These are phyloP conservation scores for Microdochium trichocladiopsis DNA, from an alignment of 2,329 filamentous ascomycete genomes.

Conservation along the genomic window DNA sequence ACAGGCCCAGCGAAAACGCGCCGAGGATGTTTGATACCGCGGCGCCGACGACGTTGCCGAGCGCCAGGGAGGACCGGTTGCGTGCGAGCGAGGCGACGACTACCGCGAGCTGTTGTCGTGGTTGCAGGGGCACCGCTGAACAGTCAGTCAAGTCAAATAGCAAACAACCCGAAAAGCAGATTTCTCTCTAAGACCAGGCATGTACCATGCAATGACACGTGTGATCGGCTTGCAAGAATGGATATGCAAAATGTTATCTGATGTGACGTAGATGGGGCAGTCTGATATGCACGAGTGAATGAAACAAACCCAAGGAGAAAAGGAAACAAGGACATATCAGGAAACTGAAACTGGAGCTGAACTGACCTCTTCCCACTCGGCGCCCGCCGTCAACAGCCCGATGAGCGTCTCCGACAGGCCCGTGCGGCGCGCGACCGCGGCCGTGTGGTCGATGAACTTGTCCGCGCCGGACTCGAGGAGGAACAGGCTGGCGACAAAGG, in stretches of 20 bases:
- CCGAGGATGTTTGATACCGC: slow-evolving; percentile 48
- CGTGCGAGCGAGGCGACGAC: slow-evolving; percentile 38
- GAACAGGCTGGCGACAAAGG: slow-evolving; percentile 36
- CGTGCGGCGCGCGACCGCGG: slow-evolving; percentile 33
- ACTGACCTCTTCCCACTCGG: slow-evolving; percentile 47
- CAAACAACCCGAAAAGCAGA: too few species aligned
- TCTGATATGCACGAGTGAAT: too few species aligned
- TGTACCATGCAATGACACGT: too few species aligned
- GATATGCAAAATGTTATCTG: too few species aligned
- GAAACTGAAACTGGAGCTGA: slow-evolving; percentile 1
- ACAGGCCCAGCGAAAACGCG: slow-evolving; percentile 44
- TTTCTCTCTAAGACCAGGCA: too few species aligned
- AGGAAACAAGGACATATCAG: not conserved
- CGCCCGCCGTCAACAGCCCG: slow-evolving; percentile 43
- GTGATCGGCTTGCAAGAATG: too few species aligned
- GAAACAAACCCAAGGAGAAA: too few species aligned
- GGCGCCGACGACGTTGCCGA: slow-evolving; percentile 49
- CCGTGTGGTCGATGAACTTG: slow-evolving; percentile 44
- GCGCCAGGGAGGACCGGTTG: slow-evolving; percentile 35
- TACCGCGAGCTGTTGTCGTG: slow-evolving; percentile 31
- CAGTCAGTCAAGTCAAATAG: too few species aligned
- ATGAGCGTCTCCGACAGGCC: slow-evolving; percentile 39
- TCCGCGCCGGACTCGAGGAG: slow-evolving; percentile 44
- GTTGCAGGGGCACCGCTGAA: too few species aligned
- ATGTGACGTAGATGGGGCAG: too few species aligned